Evolutionary conservation across 2,329 filamentous ascomycete genomes (phyloP), one percentile per base, ranked within the genome.

Genomic region (Chalaropsis ovoidea): DNA sequence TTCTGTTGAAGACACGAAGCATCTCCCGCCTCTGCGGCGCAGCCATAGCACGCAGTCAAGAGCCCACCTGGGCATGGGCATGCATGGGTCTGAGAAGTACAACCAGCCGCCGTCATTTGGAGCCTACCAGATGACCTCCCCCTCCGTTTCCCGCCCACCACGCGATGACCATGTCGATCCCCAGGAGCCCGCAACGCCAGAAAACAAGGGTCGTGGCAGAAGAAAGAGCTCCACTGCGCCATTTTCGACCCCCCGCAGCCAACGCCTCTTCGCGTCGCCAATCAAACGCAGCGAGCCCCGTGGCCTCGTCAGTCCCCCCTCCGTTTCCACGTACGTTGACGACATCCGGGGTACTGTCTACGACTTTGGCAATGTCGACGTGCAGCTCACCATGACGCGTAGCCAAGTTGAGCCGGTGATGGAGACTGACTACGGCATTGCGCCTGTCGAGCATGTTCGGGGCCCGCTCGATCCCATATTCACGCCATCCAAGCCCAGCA

Each of bases 401-500:
- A 67, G 66, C 19, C 62, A 42, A 6, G 61, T 67, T 24, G 64
- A 67, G 43, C 64, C 66, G 24, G 49, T 64, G n/a, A 13, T 64
- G 17, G 67, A 68, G 10, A 68, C 67, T 41, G 70, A 72, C 49
- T 70, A 73, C 65, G 70, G 68, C 8, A 71, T 74, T 19, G 61
- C 69, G 41, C 69, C 68, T 42, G 67, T 67, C 31, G 68, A 69
- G 22, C 69, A 68, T 10, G 67, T 69, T 7, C 68, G 71, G 2
- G 74, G 72, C 13, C 68, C 74, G 19, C 70, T 73, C 7, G 74
- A 75, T 31, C 74, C 76, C 8, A 71, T 75, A 24, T 77, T 82
- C 65, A 77, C 76, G 3, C 81, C 81, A 27, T 83, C 81, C 0
- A 77, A 77, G 65, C 80, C 80, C 3, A 80, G 75, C 54, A 72